A percentile compares a stretch with the other conserved stretches of the same genome.
phyloP scores from a whole-genome alignment of 345 rosid genomes.

The Brassica carinata region DNA sequence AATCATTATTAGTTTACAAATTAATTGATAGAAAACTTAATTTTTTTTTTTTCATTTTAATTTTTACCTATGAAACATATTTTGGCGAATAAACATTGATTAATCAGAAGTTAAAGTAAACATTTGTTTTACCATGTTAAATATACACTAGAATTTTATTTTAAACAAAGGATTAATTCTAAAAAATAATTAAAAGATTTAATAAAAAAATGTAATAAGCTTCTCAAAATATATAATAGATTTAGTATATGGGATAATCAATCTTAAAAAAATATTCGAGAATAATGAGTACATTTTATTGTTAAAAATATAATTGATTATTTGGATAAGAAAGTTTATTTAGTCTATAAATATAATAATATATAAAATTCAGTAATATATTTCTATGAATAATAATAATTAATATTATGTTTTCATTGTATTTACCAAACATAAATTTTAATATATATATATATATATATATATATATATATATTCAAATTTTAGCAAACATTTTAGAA shows the following conservation, averaged over 20 bases:
- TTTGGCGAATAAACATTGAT: not conserved
- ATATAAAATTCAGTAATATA: not conserved
- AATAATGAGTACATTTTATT: not conserved
- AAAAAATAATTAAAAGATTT: no score
- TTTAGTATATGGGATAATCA: not conserved
- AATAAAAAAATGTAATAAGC: no score
- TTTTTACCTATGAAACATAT: no score
- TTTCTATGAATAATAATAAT: not conserved
- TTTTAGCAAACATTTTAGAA: not conserved
- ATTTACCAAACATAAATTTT: not conserved
- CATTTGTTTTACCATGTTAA: not conserved
- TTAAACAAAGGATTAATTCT: not conserved
- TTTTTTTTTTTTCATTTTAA: no score
- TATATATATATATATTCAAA: no score
- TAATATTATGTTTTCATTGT: no score
- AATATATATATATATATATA: no score
- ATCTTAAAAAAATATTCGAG: not conserved
- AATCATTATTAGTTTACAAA: not conserved
- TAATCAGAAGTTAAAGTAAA: no score
- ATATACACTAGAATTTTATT: no score
- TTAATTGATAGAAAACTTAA: not conserved
- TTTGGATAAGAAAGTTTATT: not conserved
- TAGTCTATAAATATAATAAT: no score
- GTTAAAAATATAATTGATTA: no score
- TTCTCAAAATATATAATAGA: not conserved